These are phyloP conservation scores for Hymenoscyphus fructigenus DNA, from an alignment of 2,329 filamentous ascomycete genomes.

Conservation along the genomic window DNA sequence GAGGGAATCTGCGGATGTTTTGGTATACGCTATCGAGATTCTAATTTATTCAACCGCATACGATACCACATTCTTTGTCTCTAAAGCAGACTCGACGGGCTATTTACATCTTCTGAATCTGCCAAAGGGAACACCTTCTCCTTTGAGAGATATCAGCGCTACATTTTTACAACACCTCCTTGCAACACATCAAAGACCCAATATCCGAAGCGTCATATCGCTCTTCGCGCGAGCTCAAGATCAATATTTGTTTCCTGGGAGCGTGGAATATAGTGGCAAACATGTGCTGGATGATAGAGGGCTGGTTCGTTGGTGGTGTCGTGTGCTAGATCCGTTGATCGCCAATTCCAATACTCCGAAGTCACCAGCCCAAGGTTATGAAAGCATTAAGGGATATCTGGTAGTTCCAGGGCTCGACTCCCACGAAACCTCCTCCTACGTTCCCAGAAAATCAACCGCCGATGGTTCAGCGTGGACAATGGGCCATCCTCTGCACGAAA, in stretches of 20 bases:
- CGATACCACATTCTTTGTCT: constrained; percentile 87
- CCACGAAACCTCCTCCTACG: constrained; percentile 76
- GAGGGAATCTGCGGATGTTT: constrained; percentile 43
- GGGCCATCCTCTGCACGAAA: constrained; percentile 65
- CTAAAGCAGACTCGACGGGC: constrained; percentile 95
- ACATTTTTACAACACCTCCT: constrained; percentile 77
- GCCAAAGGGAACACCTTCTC: constrained; percentile 64
- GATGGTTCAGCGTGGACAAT: constrained; percentile 57
- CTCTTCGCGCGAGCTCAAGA: constrained; percentile 89
- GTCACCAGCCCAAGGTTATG: constrained; percentile 39
- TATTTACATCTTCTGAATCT: constrained; percentile 69
- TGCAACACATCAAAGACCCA: constrained; percentile 60
- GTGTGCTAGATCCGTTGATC: constrained; percentile 73
- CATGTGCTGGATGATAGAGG: constrained; percentile 90
- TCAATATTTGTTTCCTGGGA: constrained; percentile 94
- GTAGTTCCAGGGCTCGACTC: constrained; percentile 82
- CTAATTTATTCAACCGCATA: constrained; percentile 80
- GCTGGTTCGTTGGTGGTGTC: constrained; percentile 95
- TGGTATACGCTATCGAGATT: constrained; percentile 83
- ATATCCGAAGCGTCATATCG: constrained; percentile 73
- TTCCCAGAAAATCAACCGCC: constrained; percentile 54
- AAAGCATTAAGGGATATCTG: constrained; percentile 70
- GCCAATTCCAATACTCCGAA: constrained; percentile 20
- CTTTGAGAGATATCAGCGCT: constrained; percentile 70
- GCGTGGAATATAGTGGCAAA: constrained; percentile 78